These are phyloP conservation scores for Saccharomyces hybrid DNA, from an alignment of 1,139 yeast species.

Conservation along the genomic window DNA sequence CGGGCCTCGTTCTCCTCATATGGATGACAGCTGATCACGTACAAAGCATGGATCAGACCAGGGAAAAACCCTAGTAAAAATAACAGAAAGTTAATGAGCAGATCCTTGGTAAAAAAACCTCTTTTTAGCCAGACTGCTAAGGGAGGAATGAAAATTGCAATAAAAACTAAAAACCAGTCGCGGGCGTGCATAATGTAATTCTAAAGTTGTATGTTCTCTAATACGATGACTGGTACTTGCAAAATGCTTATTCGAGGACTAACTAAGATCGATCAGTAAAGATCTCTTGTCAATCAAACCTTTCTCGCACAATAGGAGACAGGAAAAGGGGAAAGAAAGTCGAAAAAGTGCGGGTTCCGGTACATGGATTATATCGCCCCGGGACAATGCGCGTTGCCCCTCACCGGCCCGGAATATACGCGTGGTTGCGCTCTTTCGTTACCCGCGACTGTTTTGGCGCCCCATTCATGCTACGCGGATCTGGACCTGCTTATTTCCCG, in stretches of 20 bases:
- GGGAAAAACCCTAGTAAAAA: slow-evolving; percentile 78
- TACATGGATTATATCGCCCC: neutral
- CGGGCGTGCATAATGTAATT: slow-evolving; percentile 36
- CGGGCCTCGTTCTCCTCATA: slow-evolving; percentile 15
- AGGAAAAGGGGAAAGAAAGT: neutral
- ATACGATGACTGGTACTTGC: neutral
- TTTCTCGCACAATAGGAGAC: neutral
- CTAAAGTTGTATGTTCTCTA: neutral
- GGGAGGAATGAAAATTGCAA: slow-evolving; percentile 80
- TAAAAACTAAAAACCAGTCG: slow-evolving; percentile 71
- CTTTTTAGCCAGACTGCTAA: slow-evolving; percentile 73
- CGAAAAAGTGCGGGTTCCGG: neutral
- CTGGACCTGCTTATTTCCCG: neutral
- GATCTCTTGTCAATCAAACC: neutral
- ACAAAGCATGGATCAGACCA: slow-evolving; percentile 61
- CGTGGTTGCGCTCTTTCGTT: neutral
- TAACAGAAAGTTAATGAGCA: slow-evolving; percentile 65
- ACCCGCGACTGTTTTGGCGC: slow-evolving; percentile 2
- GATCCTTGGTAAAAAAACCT: slow-evolving; percentile 49
- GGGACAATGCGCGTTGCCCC: neutral
- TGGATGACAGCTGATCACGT: slow-evolving; percentile 33
- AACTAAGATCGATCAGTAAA: neutral
- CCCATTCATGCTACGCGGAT: neutral
- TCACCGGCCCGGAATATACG: neutral
- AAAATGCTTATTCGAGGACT: neutral